Evolutionary conservation across 2,329 filamentous ascomycete genomes (phyloP), one percentile per base, ranked within the genome.

Genomic region (Microcyclosporella mali): DNA sequence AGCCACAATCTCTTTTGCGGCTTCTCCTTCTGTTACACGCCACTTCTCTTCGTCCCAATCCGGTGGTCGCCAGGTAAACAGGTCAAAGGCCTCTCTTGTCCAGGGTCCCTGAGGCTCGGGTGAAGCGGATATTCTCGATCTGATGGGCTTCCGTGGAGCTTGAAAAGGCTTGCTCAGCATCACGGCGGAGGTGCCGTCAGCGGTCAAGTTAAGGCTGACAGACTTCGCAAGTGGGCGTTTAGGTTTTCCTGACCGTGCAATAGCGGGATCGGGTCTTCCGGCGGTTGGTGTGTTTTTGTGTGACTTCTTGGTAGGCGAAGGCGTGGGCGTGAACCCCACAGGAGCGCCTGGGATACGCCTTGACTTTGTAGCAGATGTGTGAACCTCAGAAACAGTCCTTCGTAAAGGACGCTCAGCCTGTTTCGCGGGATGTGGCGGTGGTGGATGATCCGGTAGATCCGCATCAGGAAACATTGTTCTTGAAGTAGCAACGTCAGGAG

Each of bases 51-150:
- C 59, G 39, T 64, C 53, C 59, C 62, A 63, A 6, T 57, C 60
- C 12, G 60, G 67, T 28, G 81, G 82, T 36, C 77, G 70, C 56
- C 72, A 78, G 56, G 77, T 79, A 49, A 86, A 75, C 35, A 86
- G 57, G 59, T 86, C 82, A 51, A 77, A 71, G 1, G 82, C 81
- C 57, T 85, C 82, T 17, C 71, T 74, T 52, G 80, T 85, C 82
- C 82, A 86, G 0, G 82, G 77, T 2, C 81, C 81, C 12, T 75
- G 67, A 37, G 46, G 40, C 14, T 75, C 77, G 2, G 70, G 68
- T 8, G 70, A 66, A 45, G 41, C 43, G 43, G 41, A 32, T 40
- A 40, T 14, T 6, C 41, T 37, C 30, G 19, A 10, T 27, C 40
- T 36, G 31, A 15, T 44, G 3, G 45, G 45, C 40, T 51, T 48